A percentile compares a stretch with the other conserved stretches of the same genome.
Conservation (phyloP, 2,329 filamentous ascomycete genomes). For the Venturia pyrina region DNA sequence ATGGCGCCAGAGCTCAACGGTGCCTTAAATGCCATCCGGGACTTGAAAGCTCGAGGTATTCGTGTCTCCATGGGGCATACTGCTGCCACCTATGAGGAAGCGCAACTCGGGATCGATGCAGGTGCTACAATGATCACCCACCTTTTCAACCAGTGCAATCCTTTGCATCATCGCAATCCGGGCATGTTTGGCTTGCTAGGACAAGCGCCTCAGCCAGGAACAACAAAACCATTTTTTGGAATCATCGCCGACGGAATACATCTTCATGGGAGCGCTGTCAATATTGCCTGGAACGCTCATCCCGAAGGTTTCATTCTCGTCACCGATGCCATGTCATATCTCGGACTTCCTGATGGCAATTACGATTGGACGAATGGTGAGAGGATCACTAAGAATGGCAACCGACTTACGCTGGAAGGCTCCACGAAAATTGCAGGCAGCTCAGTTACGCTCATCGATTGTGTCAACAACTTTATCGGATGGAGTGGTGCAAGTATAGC, state of each 20-base stretch:
- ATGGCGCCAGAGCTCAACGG: slow-evolving; percentile 70
- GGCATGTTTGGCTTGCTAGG: slow-evolving; percentile 83
- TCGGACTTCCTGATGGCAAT: slow-evolving; percentile 71
- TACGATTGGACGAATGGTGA: slow-evolving; percentile 78
- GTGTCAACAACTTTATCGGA: slow-evolving; percentile 68
- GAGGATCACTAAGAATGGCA: slow-evolving; percentile 56
- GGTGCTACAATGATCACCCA: slow-evolving; percentile 88
- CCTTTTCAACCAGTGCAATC: slow-evolving; percentile 88
- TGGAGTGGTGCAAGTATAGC: slow-evolving; percentile 63
- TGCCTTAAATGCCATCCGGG: slow-evolving; percentile 58
- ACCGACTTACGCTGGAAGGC: slow-evolving; percentile 64
- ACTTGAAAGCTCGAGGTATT: slow-evolving; percentile 56
- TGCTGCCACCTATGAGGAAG: slow-evolving; percentile 77
- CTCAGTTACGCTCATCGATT: slow-evolving; percentile 66
- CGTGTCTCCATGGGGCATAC: slow-evolving; percentile 77
- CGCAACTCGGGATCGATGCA: slow-evolving; percentile 56
- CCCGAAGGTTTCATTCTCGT: slow-evolving; percentile 79
- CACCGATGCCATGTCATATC: slow-evolving; percentile 76
- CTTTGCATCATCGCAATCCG: slow-evolving; percentile 82
- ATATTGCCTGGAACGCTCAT: slow-evolving; percentile 80
- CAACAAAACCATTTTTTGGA: slow-evolving; percentile 65
- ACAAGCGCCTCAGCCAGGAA: slow-evolving; percentile 16
- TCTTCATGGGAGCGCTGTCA: slow-evolving; percentile 76
- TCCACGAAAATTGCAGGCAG: slow-evolving; percentile 40
- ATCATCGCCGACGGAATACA: slow-evolving; percentile 88